Percentiles rank a stretch among this genome's conserved stretches.
phyloP scores from a whole-genome alignment of 2,329 filamentous ascomycete species.

The Fusarium nygamai region DNA sequence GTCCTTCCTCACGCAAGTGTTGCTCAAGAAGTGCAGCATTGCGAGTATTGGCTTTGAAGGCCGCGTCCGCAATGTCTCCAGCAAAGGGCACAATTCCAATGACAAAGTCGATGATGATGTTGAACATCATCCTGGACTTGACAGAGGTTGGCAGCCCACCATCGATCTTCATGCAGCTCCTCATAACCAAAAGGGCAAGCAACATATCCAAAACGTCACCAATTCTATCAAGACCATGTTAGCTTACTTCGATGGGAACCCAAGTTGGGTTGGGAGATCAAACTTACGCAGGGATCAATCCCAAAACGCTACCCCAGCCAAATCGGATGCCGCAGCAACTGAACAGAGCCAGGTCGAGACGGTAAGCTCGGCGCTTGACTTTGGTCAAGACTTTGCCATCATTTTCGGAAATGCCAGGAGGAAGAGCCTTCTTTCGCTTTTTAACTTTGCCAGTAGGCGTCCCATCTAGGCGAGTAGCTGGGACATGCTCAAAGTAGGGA shows the following conservation, averaged over 20 bases:
- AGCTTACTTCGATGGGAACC: conserved; percentile 23
- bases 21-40: conserved; percentile 77
- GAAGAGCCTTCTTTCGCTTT: conserved; percentile 86
- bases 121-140: conserved; percentile 79
- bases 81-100: conserved; percentile 79
- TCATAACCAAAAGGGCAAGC: conserved; percentile 79
- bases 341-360: conserved; percentile 85
- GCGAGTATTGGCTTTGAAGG: conserved; percentile 79
- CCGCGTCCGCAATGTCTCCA: conserved; percentile 79
- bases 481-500: conserved; percentile 87
- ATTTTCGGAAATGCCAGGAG: conserved; percentile 82
- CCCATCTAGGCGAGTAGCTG: conserved; percentile 74
- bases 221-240: conserved; percentile 57
- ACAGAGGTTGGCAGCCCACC: conserved; percentile 75
- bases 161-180: conserved; percentile 76
- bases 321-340: conserved; percentile 84
- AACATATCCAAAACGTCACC: conserved; percentile 80
- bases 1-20: conserved; percentile 74
- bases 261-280: neutral
- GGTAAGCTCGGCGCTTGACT: conserved; percentile 86
- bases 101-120: conserved; percentile 78
- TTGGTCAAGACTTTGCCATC: conserved; percentile 85
- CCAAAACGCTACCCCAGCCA: conserved; percentile 90
- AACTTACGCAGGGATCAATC: conserved; percentile 81
- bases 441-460: conserved; percentile 76